Conservation (phyloP, 306 rosid species). For the Rubus parviflorus region DNA sequence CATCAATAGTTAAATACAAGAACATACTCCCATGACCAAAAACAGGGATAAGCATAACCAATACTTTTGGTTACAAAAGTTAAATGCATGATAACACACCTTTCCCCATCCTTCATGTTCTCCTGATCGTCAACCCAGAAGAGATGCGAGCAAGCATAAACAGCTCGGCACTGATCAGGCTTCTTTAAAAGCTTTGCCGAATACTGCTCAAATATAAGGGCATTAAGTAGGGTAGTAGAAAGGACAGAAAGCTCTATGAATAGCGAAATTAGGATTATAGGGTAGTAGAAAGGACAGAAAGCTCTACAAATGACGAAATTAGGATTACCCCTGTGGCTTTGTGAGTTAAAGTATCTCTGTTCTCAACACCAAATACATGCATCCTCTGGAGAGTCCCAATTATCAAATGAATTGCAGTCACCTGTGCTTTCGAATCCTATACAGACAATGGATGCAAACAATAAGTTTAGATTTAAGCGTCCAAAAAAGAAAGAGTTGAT, state of each 20-base stretch:
- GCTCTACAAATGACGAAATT: slow-evolving; percentile 21
- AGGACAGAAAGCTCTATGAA: slow-evolving; percentile 8
- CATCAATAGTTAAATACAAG: not conserved
- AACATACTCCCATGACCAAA: not conserved
- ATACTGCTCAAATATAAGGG: slow-evolving; percentile 49
- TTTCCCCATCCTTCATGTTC: slow-evolving; percentile 92
- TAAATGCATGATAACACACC: slow-evolving; percentile 49
- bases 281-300: slow-evolving; percentile 7
- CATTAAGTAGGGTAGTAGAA: slow-evolving; percentile 16
- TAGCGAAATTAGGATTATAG: slow-evolving; percentile 36
- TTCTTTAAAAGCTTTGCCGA: slow-evolving; percentile 97
- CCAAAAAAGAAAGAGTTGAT: slow-evolving; percentile 7
- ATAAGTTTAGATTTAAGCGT: not conserved
- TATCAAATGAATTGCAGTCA: slow-evolving; percentile 91
- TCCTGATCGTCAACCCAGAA: slow-evolving; percentile 94
- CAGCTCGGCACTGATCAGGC: slow-evolving; percentile 94
- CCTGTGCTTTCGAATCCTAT: slow-evolving; percentile 95
- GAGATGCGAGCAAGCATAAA: slow-evolving; percentile 89
- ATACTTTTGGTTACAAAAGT: not conserved
- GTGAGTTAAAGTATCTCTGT: slow-evolving; percentile 98
- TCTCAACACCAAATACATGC: slow-evolving; percentile 97
- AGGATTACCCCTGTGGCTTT: slow-evolving; percentile 97
- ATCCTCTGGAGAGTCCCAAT: slow-evolving; percentile 98
- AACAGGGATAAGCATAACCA: slow-evolving; percentile 11
- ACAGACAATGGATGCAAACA: slow-evolving; percentile 25